Base-by-base conservation (phyloP, 2,329 filamentous ascomycete genomes). In the Cordyceps farinosa region DNA sequence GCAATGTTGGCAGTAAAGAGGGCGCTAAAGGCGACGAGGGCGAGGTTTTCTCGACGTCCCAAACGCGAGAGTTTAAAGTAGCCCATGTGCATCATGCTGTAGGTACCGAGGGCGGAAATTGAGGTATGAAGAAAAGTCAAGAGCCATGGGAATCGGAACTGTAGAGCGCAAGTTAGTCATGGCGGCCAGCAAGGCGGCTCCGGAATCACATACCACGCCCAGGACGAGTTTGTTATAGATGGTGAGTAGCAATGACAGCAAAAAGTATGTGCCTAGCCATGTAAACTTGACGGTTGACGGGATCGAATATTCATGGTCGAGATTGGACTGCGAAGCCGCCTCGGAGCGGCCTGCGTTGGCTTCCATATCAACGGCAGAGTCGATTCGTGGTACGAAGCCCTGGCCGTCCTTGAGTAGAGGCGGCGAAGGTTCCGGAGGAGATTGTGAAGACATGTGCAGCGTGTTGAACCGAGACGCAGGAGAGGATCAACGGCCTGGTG, bases 1-100 rank as follows among this genome's bases (percentile, higher is more conserved):
- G 85, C 85, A 67, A 87, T 87, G 73, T 87, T 87, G 71, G 84
- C 78, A 17, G 85, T 87, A 73, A 86, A 87, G 8, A 87, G 78
- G 47, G 82, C 77, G 42, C 85, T 87, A 71, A 87, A 87, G 53
- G 81, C 78, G 38, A 85, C 73, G 47, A 87, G 78, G n/a, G 80
- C 78, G 48, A 84, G 71, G 71, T 85, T 81, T 70, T 87, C 84
- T 36, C 78, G 79, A 36, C 77, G 76, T 3, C 78, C 79, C 45
- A 87, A 75, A 63, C 78, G 77, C 11, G 83, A 82, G 59, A 84
- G 75, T 68, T 79, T 79, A 69, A 87, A 82, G 60, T 81, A 76
- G 58, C 83, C 83, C 62, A 78, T 71, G 64, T 80, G 75, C 67
- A 84, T 75, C 70, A 87, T 79, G 63, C 75, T 69, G 62, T 78